These are phyloP conservation scores for Neospora caninum DNA, from an alignment of 169 alveolate genomes.

Conservation along the genomic window DNA sequence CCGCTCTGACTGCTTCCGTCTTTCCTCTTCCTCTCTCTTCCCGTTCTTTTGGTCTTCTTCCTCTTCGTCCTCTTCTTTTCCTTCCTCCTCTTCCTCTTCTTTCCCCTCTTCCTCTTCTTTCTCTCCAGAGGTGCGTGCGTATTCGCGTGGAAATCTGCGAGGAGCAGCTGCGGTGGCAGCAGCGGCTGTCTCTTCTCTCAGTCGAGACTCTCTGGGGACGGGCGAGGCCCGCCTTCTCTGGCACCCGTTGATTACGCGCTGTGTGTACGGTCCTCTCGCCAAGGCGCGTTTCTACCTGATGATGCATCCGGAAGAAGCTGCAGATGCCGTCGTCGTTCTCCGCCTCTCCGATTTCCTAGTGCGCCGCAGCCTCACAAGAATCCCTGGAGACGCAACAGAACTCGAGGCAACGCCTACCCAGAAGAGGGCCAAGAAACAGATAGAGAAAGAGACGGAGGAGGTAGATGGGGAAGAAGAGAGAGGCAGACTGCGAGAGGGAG, in stretches of 20 bases:
- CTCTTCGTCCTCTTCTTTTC: too few species aligned
- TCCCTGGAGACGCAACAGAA: too few species aligned
- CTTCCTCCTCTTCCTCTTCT: background rate
- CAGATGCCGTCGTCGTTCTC: slow-evolving; percentile 3
- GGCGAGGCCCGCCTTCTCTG: background rate
- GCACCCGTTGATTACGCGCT: background rate
- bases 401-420: background rate
- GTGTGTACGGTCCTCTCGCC: background rate
- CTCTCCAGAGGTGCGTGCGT: background rate
- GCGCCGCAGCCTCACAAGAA: too few species aligned
- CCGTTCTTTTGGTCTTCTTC: too few species aligned
- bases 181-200: too few species aligned
- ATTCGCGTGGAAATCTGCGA: background rate
- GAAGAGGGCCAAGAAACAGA: background rate
- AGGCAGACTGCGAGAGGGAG: too few species aligned
- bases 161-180: background rate
- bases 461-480: too few species aligned
- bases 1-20: too few species aligned
- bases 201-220: too few species aligned
- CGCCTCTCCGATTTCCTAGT: background rate
- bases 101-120: background rate
- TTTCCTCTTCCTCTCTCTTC: too few species aligned
- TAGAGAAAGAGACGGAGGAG: background rate
- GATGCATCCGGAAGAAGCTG: background rate
- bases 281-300: background rate